Percentiles rank a stretch among this genome's conserved stretches.
phyloP scores from a whole-genome alignment of 257 asterid genomes.

The Apocynum venetum region DNA sequence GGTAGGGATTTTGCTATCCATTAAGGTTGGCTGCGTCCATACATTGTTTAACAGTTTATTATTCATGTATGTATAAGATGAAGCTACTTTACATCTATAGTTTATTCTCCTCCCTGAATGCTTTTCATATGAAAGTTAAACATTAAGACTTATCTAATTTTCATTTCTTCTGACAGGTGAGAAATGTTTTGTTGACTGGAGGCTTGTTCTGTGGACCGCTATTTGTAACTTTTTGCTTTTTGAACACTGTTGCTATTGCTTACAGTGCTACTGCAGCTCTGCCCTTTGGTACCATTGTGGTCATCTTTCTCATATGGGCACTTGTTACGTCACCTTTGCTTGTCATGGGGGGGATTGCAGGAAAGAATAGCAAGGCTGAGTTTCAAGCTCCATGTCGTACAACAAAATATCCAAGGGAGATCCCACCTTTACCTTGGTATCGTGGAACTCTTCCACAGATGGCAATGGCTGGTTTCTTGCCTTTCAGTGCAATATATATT shows the following conservation, averaged over 20 bases:
- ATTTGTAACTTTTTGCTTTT: conserved; percentile 69
- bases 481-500: conserved; percentile 90
- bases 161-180: conserved; percentile 41
- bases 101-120: background rate
- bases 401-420: conserved; percentile 81
- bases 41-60: background rate
- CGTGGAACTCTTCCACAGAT: conserved; percentile 80
- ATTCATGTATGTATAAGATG: background rate
- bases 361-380: conserved; percentile 80
- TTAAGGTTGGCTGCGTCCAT: background rate
- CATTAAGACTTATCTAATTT: background rate
- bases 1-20: background rate
- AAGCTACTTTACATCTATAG: background rate
- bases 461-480: conserved; percentile 96
- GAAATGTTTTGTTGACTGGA: conserved; percentile 68
- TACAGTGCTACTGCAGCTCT: conserved; percentile 86
- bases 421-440: conserved; percentile 82
- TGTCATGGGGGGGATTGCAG: conserved; percentile 83
- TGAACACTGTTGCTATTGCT: conserved; percentile 78
- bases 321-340: conserved; percentile 78
- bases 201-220: conserved; percentile 79
- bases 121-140: background rate
- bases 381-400: conserved; percentile 89
- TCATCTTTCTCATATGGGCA: conserved; percentile 81
- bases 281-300: conserved; percentile 84